Evolutionary conservation across 495 filamentous ascomycete species (phyloP), one percentile per base, ranked within the genome.

Genomic region (Penicillium canescens): DNA sequence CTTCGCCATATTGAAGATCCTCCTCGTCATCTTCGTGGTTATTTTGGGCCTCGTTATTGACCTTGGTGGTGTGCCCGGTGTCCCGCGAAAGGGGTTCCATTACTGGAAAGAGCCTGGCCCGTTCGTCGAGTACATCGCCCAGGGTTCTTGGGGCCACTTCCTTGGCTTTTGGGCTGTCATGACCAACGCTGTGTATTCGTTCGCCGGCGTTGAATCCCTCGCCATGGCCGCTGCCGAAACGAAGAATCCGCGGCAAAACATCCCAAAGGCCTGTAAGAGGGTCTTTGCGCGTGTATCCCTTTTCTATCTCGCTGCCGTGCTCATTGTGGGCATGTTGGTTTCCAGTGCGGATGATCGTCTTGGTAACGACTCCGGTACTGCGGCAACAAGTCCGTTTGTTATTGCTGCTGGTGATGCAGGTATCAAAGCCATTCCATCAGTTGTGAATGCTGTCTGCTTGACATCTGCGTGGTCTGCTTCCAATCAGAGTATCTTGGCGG

Each of bases 81-180:
- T 66, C 7, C 58, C 66, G 0, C 57, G 71, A 7, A 38, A 68
- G 7, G 75, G 75, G 9, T 78, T 78, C 48, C 68, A 67, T 26
- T 82, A 78, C 55, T 83, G 80, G 80, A 76, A 75, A 43, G 54
- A 75, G 12, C 78, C 79, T 0, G 80, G 80, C 0, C 74, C 77
- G 0, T 78, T 82, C 46, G 73, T 78, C 18, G 70, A 80, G 45
- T 75, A 78, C 47, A 70, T 79, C 12, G 62, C 66, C 1, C 60
- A 59, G 3, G 75, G 73, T 0, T 60, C 61, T 1, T 68, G 56
- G 67, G 75, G 73, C 1, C 61, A 62, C 2, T 85, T 86, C 42
- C 68, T 85, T 5, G 82, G 82, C 0, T 86, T 81, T 60, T 84
- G 81, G 80, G 72, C 73, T 18, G 80, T 82, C 31, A 77, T 85